Conservation (phyloP, 257 asterid species). For the Haberlea rhodopensis region DNA sequence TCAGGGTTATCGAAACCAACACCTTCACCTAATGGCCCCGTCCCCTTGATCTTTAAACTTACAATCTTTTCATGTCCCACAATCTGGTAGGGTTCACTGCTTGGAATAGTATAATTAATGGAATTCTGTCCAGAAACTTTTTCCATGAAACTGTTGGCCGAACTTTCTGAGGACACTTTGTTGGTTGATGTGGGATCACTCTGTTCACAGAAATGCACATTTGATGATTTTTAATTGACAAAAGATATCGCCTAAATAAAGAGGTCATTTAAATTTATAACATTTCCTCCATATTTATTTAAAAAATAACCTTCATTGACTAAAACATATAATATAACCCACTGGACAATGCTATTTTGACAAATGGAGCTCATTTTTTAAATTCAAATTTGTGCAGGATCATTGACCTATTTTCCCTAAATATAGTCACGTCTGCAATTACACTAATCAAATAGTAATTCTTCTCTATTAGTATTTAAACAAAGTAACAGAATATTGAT, state of each 20-base stretch:
- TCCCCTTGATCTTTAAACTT: constrained; percentile 33
- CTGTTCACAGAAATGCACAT: constrained; percentile 40
- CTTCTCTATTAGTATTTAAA: too few species aligned
- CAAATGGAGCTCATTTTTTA: too few species aligned
- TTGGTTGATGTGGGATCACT: constrained; percentile 35
- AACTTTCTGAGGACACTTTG: constrained; percentile 39
- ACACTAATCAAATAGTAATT: neutral
- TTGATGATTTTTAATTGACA: constrained; percentile 2
- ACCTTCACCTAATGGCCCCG: constrained; percentile 29
- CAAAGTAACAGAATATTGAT: neutral
- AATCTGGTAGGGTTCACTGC: constrained; percentile 36
- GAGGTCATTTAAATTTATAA: too few species aligned
- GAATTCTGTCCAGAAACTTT: constrained; percentile 38
- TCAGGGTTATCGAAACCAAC: constrained; percentile 33
- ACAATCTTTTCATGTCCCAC: constrained; percentile 34
- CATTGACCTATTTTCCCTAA: too few species aligned
- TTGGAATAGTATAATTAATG: constrained; percentile 30
- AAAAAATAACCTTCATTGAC: too few species aligned
- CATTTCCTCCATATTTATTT: too few species aligned
- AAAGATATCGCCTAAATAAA: too few species aligned
- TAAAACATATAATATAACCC: too few species aligned
- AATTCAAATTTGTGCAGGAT: too few species aligned
- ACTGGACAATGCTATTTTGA: too few species aligned
- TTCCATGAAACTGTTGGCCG: constrained; percentile 37
- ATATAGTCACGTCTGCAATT: neutral